phyloP scores from a whole-genome alignment of 2,329 filamentous ascomycete species.

The Achaetomium macrosporum region DNA sequence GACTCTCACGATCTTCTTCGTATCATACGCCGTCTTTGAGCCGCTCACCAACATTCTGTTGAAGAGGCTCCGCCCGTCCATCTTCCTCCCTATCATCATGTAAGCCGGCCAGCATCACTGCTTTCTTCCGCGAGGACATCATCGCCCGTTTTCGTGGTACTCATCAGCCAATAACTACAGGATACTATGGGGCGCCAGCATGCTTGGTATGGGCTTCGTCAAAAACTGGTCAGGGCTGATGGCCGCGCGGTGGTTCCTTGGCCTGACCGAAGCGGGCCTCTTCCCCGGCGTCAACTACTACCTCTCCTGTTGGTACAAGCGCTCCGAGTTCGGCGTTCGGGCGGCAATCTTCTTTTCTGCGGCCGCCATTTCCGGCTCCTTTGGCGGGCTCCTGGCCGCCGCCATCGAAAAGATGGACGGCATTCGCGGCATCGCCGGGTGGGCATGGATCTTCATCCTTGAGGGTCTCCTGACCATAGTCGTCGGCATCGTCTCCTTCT shows the following conservation, averaged over 20 bases:
- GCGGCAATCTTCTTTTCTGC: conserved; percentile 74
- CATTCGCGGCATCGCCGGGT: conserved; percentile 46
- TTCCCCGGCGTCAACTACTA: conserved; percentile 67
- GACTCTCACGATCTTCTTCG: conserved; percentile 76
- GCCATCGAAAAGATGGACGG: conserved; percentile 63
- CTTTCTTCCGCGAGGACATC: not conserved
- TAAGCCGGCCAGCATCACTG: conserved; percentile 33
- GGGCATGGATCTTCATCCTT: conserved; percentile 60
- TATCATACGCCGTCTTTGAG: conserved; percentile 77
- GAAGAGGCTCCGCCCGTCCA: conserved; percentile 66
- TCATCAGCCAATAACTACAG: conserved; percentile 28
- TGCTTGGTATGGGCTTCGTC: conserved; percentile 65
- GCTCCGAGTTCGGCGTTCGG: conserved; percentile 67
- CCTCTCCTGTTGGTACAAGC: conserved; percentile 72
- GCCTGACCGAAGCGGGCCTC: conserved; percentile 67
- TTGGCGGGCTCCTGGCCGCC: conserved; percentile 63
- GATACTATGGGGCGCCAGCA: conserved; percentile 59
- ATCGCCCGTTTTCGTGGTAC: not conserved
- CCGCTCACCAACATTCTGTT: conserved; percentile 73
- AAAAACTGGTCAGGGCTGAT: conserved; percentile 59
- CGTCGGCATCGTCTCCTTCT: conserved; percentile 60
- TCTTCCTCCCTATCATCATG: conserved; percentile 83
- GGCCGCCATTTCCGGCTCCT: conserved; percentile 68
- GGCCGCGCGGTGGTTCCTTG: conserved; percentile 65
- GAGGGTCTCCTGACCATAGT: conserved; percentile 63